Base-by-base conservation (phyloP, 257 asterid species). In the Nicotiana attenuata region DNA sequence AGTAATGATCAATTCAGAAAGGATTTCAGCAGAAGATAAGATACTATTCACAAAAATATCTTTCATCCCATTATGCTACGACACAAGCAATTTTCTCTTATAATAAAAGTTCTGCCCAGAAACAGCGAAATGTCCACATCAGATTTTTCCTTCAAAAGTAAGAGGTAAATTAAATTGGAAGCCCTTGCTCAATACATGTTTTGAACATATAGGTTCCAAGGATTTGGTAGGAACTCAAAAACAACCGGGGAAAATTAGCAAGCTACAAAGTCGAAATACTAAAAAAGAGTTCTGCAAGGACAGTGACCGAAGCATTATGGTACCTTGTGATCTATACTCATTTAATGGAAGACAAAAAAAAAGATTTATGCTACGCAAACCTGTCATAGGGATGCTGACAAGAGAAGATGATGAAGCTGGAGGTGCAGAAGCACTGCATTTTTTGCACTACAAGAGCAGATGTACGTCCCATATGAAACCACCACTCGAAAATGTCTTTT, bases 391-490 rank as follows among this genome's bases (percentile, higher is more conserved):
- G 69, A 95, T 80, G 84, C 87, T 87, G 77, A 77, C 84, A 35
- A 95, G 84, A 89, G 98, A 89, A 82, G 91, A 81, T 52, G 94
- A 81, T 81, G 88, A 85, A 81, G 87, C 87, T 64, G 84, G 85
- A 59, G 92, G 90, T 82, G 86, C 81, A 71, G 91, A 86, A 81
- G 93, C 89, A 88, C 85, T 88, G 91, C 99, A 95, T 83, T 92
- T 92, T 89, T 93, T 95, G 88, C 98, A 95, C 98, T 95, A 78
- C 87, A 91, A 81, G 60, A 57, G 83, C 83, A 91, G 90, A 89
- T 83, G 65, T 59, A 66, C 76, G 53, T 61, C 52, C 76, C 76
- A 73, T 31, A 76, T 35, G 45, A 86, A 29, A 75, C 13, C 60
- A 5, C 68, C 61, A 56, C 41, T 29, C 33, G 29, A 55, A 60